Evolutionary conservation across 176 grass and related monocot species (phyloP), one percentile per base, ranked within the genome.

Genomic region (Carex myosuroides): DNA sequence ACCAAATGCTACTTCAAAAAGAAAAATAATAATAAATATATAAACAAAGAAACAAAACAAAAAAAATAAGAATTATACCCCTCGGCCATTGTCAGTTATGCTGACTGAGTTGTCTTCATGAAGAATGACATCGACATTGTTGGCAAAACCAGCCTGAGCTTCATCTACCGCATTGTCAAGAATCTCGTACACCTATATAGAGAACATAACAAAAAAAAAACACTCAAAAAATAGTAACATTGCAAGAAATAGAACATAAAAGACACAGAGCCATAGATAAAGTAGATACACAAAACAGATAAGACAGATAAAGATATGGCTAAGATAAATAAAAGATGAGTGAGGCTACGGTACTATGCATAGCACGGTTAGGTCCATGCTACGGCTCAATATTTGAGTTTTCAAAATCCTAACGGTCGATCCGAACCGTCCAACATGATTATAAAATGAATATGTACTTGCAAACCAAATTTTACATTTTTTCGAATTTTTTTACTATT

Each of bases 141-240:
- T 86, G 44, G 93, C 93, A 69, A 87, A 86, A 37, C 96, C 96
- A 20, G 91, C 96, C 87, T 99, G 93, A 80, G 89, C 89, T 91
- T 99, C 96, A 85, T 99, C 96, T 18, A 99, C 89, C 2, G 93
- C 91, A 90, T 99, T 99, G 88, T 99, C 96, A 79, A 99, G 85
- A 82, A 99, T 99, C 90, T 95, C 96, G 29, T 92, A 93, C 8
- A 95, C 96, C 93, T 70, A 12, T 30, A 81, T 55, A 50, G 52
- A 67, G 10, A 76, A 30, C 10, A 83, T 9, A 8, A 50, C 18
- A 57, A 44, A 62, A 70, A 79, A 69, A 79, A 12, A 53, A 12
- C 37, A 39, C 14, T 76, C 1, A 1, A 63, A 78, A 32, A 21
- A 24, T 84, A 76, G 10, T 71, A 61, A 76, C 22, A 52, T 22